A percentile compares a stretch with the other conserved stretches of the same genome.
Conservation (phyloP, 2,329 filamentous ascomycete genomes). For the Raffaelea arxii region DNA sequence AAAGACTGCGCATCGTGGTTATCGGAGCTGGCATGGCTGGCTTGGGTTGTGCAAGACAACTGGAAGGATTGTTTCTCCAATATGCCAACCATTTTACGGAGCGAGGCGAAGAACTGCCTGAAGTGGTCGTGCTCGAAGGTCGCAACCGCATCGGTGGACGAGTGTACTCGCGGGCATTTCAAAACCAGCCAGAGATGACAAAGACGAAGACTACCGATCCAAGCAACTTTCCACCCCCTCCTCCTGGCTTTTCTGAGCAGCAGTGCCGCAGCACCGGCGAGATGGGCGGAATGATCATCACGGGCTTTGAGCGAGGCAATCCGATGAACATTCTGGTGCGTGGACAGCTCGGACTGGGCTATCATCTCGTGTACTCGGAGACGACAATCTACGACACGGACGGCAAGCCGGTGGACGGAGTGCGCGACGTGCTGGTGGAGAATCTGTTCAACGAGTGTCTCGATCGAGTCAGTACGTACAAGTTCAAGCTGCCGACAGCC, state of each 20-base stretch:
- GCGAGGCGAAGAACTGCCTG: conserved; percentile 57
- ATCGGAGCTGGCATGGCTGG: conserved; percentile 94
- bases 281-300: conserved; percentile 97
- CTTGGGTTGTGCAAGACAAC: conserved; percentile 80
- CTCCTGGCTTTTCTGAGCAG: neutral
- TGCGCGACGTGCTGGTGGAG: conserved; percentile 74
- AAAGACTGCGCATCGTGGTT: conserved; percentile 63
- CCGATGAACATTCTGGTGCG: conserved; percentile 85
- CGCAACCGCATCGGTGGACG: conserved; percentile 80
- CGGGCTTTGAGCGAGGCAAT: conserved; percentile 91
- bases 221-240: no score
- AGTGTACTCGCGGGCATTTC: conserved; percentile 72
- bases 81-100: conserved; percentile 59
- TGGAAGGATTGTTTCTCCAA: conserved; percentile 78
- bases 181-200: conserved; percentile 42
- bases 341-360: conserved; percentile 78
- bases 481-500: conserved; percentile 61
- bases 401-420: conserved; percentile 66
- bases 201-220: no score
- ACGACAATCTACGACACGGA: conserved; percentile 76
- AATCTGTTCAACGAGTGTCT: conserved; percentile 91
- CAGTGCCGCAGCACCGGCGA: conserved; percentile 56
- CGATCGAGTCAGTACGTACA: conserved; percentile 83
- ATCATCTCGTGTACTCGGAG: conserved; percentile 68
- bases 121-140: conserved; percentile 76